Conservation (phyloP, 805 yeast species). For the Kodamaea fukazawae region DNA sequence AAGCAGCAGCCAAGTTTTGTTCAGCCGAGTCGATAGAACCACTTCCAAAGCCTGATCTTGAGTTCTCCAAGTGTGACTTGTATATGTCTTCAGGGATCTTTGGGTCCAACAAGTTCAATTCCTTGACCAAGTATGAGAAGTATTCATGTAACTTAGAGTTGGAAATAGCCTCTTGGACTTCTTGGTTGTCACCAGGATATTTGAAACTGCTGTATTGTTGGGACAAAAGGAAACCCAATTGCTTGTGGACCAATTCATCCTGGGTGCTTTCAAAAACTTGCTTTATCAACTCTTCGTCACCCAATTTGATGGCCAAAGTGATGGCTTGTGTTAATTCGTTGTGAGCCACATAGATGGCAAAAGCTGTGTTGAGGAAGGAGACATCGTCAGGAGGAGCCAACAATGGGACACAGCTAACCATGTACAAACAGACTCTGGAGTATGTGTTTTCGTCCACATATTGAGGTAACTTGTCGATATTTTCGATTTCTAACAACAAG, state of each 20-base stretch:
- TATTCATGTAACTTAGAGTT: constrained; percentile 77
- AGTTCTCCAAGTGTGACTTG: constrained; percentile 81
- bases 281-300: constrained; percentile 71
- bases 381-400: constrained; percentile 93
- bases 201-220: constrained; percentile 81
- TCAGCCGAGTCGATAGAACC: constrained; percentile 77
- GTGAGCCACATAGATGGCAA: constrained; percentile 73
- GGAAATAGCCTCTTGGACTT: constrained; percentile 80
- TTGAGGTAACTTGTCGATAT: constrained; percentile 75
- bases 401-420: constrained; percentile 95
- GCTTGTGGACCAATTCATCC: constrained; percentile 77
- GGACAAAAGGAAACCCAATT: constrained; percentile 84
- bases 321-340: constrained; percentile 86
- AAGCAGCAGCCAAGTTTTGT: constrained; percentile 91
- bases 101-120: constrained; percentile 83
- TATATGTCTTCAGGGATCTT: constrained; percentile 94
- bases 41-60: constrained; percentile 57
- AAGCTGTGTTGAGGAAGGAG: constrained; percentile 85
- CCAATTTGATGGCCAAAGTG: constrained; percentile 83
- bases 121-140: constrained; percentile 77
- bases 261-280: constrained; percentile 79
- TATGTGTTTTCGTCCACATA: constrained; percentile 83
- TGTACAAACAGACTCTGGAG: constrained; percentile 87
- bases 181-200: constrained; percentile 56
- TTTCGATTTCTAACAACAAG: constrained; percentile 82